phyloP scores from a whole-genome alignment of 345 rosid genomes.

The Corchorus capsularis region DNA sequence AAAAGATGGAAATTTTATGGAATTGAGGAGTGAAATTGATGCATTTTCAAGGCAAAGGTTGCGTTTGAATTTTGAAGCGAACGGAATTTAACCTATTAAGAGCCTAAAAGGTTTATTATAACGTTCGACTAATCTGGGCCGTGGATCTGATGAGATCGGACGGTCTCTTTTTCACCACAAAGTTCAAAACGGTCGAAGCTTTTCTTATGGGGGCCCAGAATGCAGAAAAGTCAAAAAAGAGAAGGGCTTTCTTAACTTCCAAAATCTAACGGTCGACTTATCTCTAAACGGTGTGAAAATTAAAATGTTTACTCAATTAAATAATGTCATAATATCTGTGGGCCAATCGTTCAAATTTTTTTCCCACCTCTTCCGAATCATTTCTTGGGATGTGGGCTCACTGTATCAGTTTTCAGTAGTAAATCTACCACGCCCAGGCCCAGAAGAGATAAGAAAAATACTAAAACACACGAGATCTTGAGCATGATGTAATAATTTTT shows the following conservation, averaged over 20 bases:
- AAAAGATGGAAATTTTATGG: not conserved
- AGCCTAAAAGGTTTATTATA: slow-evolving; percentile 23
- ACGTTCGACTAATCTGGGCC: slow-evolving; percentile 58
- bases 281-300: not conserved
- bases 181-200: slow-evolving; percentile 46
- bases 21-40: not conserved
- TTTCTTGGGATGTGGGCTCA: not conserved
- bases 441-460: too few relatives aligned
- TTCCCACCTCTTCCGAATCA: too few relatives aligned
- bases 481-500: too few relatives aligned
- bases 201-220: slow-evolving; percentile 13
- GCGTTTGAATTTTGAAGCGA: slow-evolving; percentile 30
- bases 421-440: too few relatives aligned
- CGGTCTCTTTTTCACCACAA: slow-evolving; percentile 9
- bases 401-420: not conserved
- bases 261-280: slow-evolving; percentile 44
- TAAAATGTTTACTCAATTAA: not conserved
- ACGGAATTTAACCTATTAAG: slow-evolving; percentile 11
- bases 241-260: not conserved
- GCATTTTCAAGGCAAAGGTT: slow-evolving; percentile 2
- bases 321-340: not conserved
- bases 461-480: too few relatives aligned
- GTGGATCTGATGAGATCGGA: slow-evolving; percentile 38
- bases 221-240: slow-evolving; percentile 30
- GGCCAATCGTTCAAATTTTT: not conserved